These are phyloP conservation scores for Dendrobium nobile DNA, from an alignment of 106 monocot species.

Conservation along the genomic window DNA sequence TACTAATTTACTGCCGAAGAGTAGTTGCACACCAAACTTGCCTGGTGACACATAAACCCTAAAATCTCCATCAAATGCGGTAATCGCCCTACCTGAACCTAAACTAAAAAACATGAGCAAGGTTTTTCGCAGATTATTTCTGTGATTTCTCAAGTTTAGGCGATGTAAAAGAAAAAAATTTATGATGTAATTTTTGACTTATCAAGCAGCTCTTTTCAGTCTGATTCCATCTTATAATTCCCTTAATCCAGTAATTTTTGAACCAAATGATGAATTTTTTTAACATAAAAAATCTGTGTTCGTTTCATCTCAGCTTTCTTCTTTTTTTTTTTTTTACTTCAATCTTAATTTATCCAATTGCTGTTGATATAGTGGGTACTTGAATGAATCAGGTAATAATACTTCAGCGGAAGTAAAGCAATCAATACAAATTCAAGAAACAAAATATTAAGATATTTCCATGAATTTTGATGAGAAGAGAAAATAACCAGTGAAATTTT, in stretches of 20 bases:
- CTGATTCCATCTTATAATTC: background rate
- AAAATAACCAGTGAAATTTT: background rate
- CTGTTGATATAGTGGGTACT: background rate
- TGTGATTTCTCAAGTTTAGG: background rate
- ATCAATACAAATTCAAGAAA: background rate
- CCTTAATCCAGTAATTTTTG: background rate
- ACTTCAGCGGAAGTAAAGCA: background rate
- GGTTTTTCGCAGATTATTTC: background rate
- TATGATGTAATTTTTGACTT: background rate
- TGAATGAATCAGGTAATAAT: background rate
- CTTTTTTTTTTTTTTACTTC: background rate
- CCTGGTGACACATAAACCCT: background rate
- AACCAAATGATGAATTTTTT: background rate
- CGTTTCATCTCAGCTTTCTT: background rate
- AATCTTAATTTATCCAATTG: background rate
- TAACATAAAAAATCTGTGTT: background rate
- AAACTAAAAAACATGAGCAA: background rate
- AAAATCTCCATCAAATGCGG: background rate
- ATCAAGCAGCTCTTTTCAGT: background rate
- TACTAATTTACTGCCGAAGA: too few relatives aligned
- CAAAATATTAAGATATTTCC: background rate
- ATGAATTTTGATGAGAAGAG: background rate
- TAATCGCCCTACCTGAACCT: background rate
- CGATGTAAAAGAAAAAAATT: background rate
- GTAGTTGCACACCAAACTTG: too few relatives aligned